Base-by-base conservation (phyloP, 2,329 filamentous ascomycete species). In the Neonectria punicea region DNA sequence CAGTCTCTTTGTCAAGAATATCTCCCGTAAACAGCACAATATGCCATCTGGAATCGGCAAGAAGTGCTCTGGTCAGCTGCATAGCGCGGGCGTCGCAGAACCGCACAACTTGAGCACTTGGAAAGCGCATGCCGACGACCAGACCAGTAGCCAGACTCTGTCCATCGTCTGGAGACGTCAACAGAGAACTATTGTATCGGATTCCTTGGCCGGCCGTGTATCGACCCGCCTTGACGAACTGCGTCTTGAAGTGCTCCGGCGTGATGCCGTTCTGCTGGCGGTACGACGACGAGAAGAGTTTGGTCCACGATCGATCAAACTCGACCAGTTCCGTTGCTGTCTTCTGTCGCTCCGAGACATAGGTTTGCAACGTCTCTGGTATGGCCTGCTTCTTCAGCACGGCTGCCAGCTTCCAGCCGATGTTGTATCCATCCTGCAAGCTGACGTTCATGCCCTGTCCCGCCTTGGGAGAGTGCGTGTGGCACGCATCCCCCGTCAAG, bases 371-470 rank as follows among this genome's bases (percentile, higher is more conserved):
- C 1, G 87, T 58, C 8, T 56, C 20, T 7, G 60, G 76, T 0
- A 71, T 73, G 0, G 80, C 78, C 2, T 80, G 73, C 3, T 82
- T 81, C 43, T 78, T 79, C 9, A 78, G 71, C 2, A 82, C 79
- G 1, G 79, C 68, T 0, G 79, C 83, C 0, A 87, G 73, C 71
- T 87, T 87, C 85, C 85, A 87, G 2, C 83, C 85, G 0, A 87
- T 80, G 61, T 87, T 87, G 74, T 82, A 87, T 0, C 81, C 71
- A 73, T 92, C 90, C 69, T 91, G 89, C 83, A 92, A 89, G 20
- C 83, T 86, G 6, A 91, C 86, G 69, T 92, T 92, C 89, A 92
- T 91, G 13, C 90, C 89, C 73, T 91, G 89, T 1, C 88, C 88
- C 1, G 87, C 88, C 73, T 90, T 90, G 2, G 88, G 88, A 8